These are phyloP conservation scores for Ehretia macrophylla DNA, from an alignment of 257 asterid genomes.

Conservation along the genomic window DNA sequence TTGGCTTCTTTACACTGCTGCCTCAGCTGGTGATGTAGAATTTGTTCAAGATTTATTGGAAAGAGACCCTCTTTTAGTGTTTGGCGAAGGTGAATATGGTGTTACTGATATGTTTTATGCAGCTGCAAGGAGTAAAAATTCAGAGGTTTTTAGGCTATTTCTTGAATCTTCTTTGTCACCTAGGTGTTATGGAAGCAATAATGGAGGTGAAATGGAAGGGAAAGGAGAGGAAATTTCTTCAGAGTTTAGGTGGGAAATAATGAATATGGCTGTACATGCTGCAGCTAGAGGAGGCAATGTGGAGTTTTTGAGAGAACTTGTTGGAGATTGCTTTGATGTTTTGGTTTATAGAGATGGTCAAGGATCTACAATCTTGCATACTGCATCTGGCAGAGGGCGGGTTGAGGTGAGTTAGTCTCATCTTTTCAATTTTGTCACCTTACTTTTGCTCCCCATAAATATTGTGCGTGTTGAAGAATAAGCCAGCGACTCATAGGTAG, in stretches of 20 bases:
- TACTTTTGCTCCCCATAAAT: too few relatives aligned
- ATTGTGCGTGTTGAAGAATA: too few relatives aligned
- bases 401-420: slow-evolving; percentile 53
- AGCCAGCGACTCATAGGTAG: too few relatives aligned
- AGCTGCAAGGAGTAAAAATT: slow-evolving; percentile 64
- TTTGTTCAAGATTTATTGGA: slow-evolving; percentile 60
- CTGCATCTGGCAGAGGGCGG: slow-evolving; percentile 77
- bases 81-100: slow-evolving; percentile 94
- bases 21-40: slow-evolving; percentile 66
- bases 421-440: background rate
- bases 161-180: slow-evolving; percentile 38
- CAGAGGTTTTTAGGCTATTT: slow-evolving; percentile 55
- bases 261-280: slow-evolving; percentile 74
- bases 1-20: slow-evolving; percentile 93
- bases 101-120: slow-evolving; percentile 82
- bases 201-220: slow-evolving; percentile 15
- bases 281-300: slow-evolving; percentile 83
- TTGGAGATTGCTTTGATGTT: slow-evolving; percentile 49
- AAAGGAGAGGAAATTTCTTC: slow-evolving; percentile 27
- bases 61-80: slow-evolving; percentile 66
- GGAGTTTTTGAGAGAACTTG: slow-evolving; percentile 55
- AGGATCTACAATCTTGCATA: slow-evolving; percentile 74
- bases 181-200: slow-evolving; percentile 3
- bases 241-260: slow-evolving; percentile 49
- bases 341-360: slow-evolving; percentile 61